Conservation (phyloP, 768 basidiomycete species). For the Chalciporus sphaerocephalus region DNA sequence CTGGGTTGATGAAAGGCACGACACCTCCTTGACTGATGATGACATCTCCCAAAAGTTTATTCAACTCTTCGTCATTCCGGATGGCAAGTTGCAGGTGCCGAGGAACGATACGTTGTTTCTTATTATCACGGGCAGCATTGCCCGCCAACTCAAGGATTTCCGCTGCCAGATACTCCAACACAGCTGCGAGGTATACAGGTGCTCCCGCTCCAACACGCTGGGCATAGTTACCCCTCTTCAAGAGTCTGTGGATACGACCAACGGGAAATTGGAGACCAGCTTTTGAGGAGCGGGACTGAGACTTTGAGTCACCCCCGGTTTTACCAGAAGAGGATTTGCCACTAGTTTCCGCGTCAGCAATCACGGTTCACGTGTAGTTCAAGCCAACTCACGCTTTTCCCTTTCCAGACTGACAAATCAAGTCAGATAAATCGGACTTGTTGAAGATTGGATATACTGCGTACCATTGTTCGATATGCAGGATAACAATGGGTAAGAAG, state of each 20-base stretch:
- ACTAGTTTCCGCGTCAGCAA: constrained; percentile 22
- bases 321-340: constrained; percentile 46
- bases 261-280: constrained; percentile 74
- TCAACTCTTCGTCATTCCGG: constrained; percentile 73
- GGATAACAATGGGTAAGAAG: constrained; percentile 9
- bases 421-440: background rate
- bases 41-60: constrained; percentile 55
- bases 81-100: constrained; percentile 74
- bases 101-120: constrained; percentile 79
- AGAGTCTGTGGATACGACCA: constrained; percentile 73
- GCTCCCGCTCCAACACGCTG: constrained; percentile 68
- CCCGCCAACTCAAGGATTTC: constrained; percentile 87
- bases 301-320: constrained; percentile 50
- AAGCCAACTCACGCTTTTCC: constrained; percentile 44
- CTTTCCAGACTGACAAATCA: constrained; percentile 45
- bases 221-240: constrained; percentile 72
- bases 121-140: constrained; percentile 73
- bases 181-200: constrained; percentile 79
- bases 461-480: constrained; percentile 31
- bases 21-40: constrained; percentile 80
- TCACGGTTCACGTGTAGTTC: background rate
- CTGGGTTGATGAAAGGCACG: constrained; percentile 58
- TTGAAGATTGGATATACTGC: background rate
- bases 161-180: constrained; percentile 82
- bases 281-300: constrained; percentile 63